A percentile compares a stretch with the other conserved stretches of the same genome.
These are phyloP conservation scores for Delitschia confertaspora DNA, from an alignment of 495 filamentous ascomycete genomes.

Conservation along the genomic window DNA sequence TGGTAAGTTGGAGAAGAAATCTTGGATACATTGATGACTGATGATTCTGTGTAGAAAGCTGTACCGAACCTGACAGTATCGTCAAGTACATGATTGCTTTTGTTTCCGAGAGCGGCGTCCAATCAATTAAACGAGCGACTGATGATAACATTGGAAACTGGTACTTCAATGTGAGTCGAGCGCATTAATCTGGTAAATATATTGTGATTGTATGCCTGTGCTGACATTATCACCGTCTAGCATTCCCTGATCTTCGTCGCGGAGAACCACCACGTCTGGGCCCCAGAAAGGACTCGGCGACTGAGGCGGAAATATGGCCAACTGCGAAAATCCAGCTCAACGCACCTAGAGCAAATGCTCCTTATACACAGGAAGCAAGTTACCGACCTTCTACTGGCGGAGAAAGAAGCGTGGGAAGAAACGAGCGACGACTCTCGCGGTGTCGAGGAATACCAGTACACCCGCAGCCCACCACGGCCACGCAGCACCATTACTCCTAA, in stretches of 20 bases:
- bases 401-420: conserved; percentile 29
- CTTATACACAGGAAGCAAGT: conserved; percentile 30
- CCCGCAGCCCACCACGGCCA: conserved; percentile 4
- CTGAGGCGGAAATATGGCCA: conserved; percentile 33
- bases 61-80: conserved; percentile 23
- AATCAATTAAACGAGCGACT: conserved; percentile 31
- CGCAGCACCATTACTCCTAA: conserved; percentile 1
- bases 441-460: conserved; percentile 1
- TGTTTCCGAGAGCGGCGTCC: conserved; percentile 34
- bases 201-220: no score
- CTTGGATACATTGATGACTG: no score
- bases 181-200: background rate
- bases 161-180: conserved; percentile 33
- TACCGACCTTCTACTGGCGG: conserved; percentile 17
- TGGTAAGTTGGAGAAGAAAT: conserved; percentile 29
- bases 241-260: conserved; percentile 59
- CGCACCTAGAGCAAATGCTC: conserved; percentile 34
- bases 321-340: conserved; percentile 24
- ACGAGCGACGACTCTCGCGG: background rate
- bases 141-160: conserved; percentile 36
- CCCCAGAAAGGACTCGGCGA: conserved; percentile 27
- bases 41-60: conserved; percentile 23
- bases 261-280: conserved; percentile 63
- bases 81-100: conserved; percentile 30
- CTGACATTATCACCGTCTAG: conserved; percentile 15